phyloP scores from a whole-genome alignment of 331 rosid species.

The Malus hybrid region DNA sequence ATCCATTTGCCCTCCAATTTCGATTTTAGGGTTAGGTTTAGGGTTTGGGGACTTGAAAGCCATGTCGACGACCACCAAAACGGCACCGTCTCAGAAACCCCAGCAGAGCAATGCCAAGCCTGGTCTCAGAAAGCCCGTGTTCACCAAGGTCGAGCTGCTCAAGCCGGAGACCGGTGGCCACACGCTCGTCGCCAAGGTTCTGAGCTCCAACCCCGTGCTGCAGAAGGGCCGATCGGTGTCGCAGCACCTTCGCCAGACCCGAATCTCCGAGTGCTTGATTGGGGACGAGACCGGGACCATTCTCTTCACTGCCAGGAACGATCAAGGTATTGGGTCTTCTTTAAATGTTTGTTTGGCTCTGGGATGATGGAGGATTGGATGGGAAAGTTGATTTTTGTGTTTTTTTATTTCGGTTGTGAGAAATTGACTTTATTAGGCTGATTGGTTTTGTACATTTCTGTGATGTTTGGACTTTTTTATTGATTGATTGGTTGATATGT shows the following conservation, averaged over 20 bases:
- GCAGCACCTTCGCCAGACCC: slow-evolving; percentile 59
- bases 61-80: slow-evolving; percentile 18
- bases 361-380: too few relatives aligned
- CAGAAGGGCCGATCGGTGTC: slow-evolving; percentile 71
- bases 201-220: slow-evolving; percentile 48
- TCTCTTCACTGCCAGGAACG: slow-evolving; percentile 78
- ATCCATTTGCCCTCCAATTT: not conserved
- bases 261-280: slow-evolving; percentile 80
- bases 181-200: slow-evolving; percentile 58
- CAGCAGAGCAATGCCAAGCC: slow-evolving; percentile 37
- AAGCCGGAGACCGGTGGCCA: slow-evolving; percentile 78
- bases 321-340: slow-evolving; percentile 44
- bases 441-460: not conserved
- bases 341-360: not conserved
- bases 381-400: not conserved
- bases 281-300: slow-evolving; percentile 82
- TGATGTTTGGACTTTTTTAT: not conserved
- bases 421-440: not conserved
- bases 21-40: slow-evolving; percentile 24
- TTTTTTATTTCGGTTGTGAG: not conserved
- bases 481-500: not conserved
- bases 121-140: slow-evolving; percentile 59
- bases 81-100: slow-evolving; percentile 6
- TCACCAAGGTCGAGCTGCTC: slow-evolving; percentile 64
- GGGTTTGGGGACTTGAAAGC: not conserved